A percentile compares a stretch with the other conserved stretches of the same genome.
Evolutionary conservation across 2,329 filamentous ascomycete genomes (phyloP).

Genomic region (Onygenales sp.): DNA sequence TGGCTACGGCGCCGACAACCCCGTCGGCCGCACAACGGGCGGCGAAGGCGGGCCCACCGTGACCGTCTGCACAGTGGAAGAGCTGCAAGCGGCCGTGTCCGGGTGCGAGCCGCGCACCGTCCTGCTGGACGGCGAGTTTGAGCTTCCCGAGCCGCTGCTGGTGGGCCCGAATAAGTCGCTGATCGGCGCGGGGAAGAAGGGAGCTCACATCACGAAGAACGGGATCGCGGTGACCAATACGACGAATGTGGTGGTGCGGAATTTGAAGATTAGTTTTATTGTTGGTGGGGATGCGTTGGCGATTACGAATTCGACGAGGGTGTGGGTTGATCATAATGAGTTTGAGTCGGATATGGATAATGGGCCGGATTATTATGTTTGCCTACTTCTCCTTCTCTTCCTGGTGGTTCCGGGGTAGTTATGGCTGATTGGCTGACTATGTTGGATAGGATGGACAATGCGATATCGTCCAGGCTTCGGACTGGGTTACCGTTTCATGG

Average conservation of each 20-base stretch:
- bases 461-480: conserved; percentile 36
- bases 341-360: conserved; percentile 33
- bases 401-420: too few relatives aligned
- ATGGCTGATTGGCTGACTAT: too few relatives aligned
- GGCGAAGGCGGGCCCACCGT: conserved; percentile 40
- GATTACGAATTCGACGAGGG: conserved; percentile 36
- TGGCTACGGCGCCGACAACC: conserved; percentile 24
- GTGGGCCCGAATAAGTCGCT: conserved; percentile 40
- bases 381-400: conserved; percentile 5
- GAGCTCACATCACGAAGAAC: conserved; percentile 27
- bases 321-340: conserved; percentile 43
- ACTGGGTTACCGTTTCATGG: conserved; percentile 40
- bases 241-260: conserved; percentile 34
- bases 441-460: conserved; percentile 34
- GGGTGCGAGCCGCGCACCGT: conserved; percentile 35
- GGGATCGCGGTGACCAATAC: conserved; percentile 28
- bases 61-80: conserved; percentile 33
- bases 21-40: conserved; percentile 30
- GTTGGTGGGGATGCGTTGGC: conserved; percentile 35
- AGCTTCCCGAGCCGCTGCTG: conserved; percentile 32
- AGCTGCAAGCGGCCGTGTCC: conserved; percentile 36
- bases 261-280: conserved; percentile 27
- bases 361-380: conserved; percentile 29
- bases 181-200: conserved; percentile 25
- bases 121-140: conserved; percentile 35